These are phyloP conservation scores for Venturia nashicola DNA, from an alignment of 2,329 filamentous ascomycete species.

Conservation along the genomic window DNA sequence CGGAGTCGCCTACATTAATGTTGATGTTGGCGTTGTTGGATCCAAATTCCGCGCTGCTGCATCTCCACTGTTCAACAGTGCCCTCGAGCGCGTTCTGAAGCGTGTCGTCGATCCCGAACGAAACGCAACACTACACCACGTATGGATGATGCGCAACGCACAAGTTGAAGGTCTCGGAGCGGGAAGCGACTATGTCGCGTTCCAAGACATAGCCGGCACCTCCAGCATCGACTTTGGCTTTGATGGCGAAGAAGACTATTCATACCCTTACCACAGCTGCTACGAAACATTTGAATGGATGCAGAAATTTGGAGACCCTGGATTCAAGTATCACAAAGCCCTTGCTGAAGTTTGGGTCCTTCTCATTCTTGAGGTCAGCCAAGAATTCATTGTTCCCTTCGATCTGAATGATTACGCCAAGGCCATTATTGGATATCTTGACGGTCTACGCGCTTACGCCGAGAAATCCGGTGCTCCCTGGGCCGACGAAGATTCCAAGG, in stretches of 20 bases:
- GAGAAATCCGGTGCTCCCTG: conserved; percentile 37
- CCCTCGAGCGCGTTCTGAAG: conserved; percentile 60
- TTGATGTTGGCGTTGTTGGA: conserved; percentile 72
- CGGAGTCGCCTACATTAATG: conserved; percentile 80
- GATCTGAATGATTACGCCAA: conserved; percentile 64
- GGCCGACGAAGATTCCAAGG: conserved; percentile 16
- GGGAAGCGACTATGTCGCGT: conserved; percentile 75
- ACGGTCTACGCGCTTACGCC: conserved; percentile 54
- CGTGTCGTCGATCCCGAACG: conserved; percentile 59
- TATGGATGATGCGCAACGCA: conserved; percentile 56
- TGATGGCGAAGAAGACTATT: conserved; percentile 37
- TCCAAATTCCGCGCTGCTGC: conserved; percentile 63
- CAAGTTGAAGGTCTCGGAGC: conserved; percentile 47
- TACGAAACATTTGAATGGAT: conserved; percentile 90
- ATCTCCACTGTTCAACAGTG: conserved; percentile 65
- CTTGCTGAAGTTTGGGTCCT: conserved; percentile 71
- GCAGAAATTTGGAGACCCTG: conserved; percentile 64
- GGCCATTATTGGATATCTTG: conserved; percentile 51
- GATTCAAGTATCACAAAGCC: conserved; percentile 66
- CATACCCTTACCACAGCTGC: conserved; percentile 65
- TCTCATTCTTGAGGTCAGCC: conserved; percentile 73
- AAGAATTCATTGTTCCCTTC: conserved; percentile 71
- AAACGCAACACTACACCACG: conserved; percentile 59
- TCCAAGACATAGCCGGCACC: conserved; percentile 81
- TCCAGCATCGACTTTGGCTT: conserved; percentile 83